phyloP scores from a whole-genome alignment of 2,329 filamentous ascomycete genomes.

The Gaeumannomyces tritici region DNA sequence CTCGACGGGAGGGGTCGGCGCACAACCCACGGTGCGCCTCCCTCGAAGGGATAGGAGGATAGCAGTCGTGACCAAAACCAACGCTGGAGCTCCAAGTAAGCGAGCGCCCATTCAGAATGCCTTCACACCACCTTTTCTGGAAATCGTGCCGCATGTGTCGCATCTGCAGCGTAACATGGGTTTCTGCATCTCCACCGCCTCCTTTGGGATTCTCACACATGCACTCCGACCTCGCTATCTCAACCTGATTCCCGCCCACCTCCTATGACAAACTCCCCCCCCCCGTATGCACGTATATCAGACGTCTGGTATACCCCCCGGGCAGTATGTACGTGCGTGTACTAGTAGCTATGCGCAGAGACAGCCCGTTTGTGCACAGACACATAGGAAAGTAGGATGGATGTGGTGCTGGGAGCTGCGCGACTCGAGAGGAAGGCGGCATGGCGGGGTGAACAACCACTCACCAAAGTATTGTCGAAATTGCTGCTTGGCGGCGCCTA shows the following conservation, averaged over 20 bases:
- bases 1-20: not conserved
- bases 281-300: not conserved
- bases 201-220: not conserved
- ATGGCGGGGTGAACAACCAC: not conserved
- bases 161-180: not conserved
- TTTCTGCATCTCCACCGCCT: not conserved
- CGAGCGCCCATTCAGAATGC: not conserved
- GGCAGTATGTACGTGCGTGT: too few species aligned
- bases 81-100: not conserved
- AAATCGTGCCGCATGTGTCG: not conserved
- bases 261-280: not conserved
- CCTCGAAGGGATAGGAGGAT: too few species aligned
- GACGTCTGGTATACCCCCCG: not conserved
- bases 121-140: not conserved
- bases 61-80: not conserved
- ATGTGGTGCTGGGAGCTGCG: too few species aligned
- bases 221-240: not conserved
- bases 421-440: not conserved
- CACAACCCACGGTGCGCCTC: not conserved
- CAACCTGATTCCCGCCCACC: not conserved
- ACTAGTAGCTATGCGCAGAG: too few species aligned
- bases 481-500: not conserved
- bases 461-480: not conserved
- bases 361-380: too few species aligned
- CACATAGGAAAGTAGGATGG: too few species aligned